Evolutionary conservation across 192 early-diverging fungal species (phyloP), one percentile per base, ranked within the genome.

Genomic region (Haplosporangium gracile): DNA sequence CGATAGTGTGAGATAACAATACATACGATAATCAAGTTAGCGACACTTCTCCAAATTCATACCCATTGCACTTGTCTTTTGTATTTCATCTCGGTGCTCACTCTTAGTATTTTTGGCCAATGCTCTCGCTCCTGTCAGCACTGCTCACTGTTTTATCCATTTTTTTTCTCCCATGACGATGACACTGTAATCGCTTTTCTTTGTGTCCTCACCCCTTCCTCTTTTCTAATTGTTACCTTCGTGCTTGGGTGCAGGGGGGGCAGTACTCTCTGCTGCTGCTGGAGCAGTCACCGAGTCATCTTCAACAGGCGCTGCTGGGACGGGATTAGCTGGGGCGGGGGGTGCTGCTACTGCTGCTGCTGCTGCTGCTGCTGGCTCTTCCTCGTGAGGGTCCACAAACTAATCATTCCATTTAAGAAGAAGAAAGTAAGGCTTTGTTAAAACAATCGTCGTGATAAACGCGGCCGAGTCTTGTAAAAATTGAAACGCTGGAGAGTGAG

Each of bases 321-420:
- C 63, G 57, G 76, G n/a, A 22, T 55, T 55, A 13, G 34, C 76
- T 47, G 68, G 40, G 16, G 45, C 68, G 18, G 76, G 20, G 32
- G n/a, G 34, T 3, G 47, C 24, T 32, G 42, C 57, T 26, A 70
- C 16, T 36, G 29, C 81, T 39, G 73, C 39, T 7, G 68, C 47
- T n/a, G n/a, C n/a, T n/a, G n/a, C n/a, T 24, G 69, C 65, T 53
- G 70, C 69, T 9, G 68, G 32, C 34, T 74, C 24, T 16, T 77
- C 76, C 6, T 77, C 78, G 43, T 85, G 73, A 15, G 83, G 83
- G 69, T 85, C 75, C 18, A 85, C 83, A 75, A 85, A 85, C 83
- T 85, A 77, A 1, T 39, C n/a, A 42, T 45, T 51, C 49, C 49
- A 51, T 5, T 51, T 16, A 7, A 70, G n/a, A 70, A 22, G 34